Conservation (phyloP, 148 eudicot species). For the Gaultheria prostrata region DNA sequence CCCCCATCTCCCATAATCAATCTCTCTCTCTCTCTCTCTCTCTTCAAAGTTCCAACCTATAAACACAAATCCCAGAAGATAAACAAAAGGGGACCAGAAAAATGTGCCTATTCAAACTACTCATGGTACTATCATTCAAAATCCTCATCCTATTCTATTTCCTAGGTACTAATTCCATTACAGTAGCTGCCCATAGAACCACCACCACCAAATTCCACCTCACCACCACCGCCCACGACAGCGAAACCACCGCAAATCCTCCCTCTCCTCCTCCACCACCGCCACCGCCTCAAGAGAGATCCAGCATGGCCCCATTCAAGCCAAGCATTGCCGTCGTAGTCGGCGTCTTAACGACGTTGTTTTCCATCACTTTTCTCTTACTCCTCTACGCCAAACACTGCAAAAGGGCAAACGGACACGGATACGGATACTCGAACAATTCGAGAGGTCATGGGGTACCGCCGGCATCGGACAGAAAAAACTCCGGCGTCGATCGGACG, state of each 20-base stretch:
- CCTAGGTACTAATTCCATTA: neutral
- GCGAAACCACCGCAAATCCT: neutral
- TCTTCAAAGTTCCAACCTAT: neutral
- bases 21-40: neutral
- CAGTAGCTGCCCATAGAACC: neutral
- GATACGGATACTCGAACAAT: neutral
- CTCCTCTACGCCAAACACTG: constrained; percentile 70
- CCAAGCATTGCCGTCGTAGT: constrained; percentile 57
- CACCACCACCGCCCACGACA: too few relatives aligned
- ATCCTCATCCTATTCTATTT: neutral
- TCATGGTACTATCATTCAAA: neutral
- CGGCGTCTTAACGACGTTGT: constrained; percentile 44
- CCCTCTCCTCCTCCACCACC: constrained; percentile 28
- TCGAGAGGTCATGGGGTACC: neutral
- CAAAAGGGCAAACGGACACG: constrained; percentile 15
- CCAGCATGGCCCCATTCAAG: constrained; percentile 35
- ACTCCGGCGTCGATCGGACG: constrained; percentile 64
- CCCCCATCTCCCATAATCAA: constrained; percentile 17
- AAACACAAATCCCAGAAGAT: neutral
- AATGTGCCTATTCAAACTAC: constrained; percentile 1
- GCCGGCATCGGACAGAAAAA: constrained; percentile 26
- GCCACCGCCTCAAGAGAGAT: constrained; percentile 11
- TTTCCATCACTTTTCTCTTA: constrained; percentile 57
- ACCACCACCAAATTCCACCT: neutral
- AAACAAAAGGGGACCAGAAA: neutral